Conservation (phyloP, 768 basidiomycete genomes). For the Paxillus ammoniavirescens region DNA sequence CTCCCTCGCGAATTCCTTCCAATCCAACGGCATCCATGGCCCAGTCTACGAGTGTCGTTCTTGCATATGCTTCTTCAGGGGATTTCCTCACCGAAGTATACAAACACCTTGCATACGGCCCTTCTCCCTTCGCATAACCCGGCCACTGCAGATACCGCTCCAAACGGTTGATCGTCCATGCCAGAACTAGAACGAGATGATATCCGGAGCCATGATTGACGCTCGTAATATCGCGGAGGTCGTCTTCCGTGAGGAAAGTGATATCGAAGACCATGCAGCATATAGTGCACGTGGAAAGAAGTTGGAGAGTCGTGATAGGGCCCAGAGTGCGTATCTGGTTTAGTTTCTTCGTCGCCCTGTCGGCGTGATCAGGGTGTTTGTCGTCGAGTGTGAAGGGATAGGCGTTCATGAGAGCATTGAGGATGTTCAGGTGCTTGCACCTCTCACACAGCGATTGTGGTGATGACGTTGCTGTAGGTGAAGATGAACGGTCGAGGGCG, state of each 20-base stretch:
- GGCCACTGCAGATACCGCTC: background rate
- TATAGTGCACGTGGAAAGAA: conserved; percentile 9
- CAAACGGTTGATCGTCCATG: background rate
- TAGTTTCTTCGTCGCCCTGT: conserved; percentile 1
- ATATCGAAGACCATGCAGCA: conserved; percentile 14
- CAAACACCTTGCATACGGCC: conserved; percentile 9
- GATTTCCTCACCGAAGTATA: background rate
- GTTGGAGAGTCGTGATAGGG: background rate
- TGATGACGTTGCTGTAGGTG: background rate
- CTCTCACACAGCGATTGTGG: background rate
- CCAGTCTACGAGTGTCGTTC: background rate
- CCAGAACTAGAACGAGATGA: background rate
- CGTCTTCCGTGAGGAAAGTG: background rate
- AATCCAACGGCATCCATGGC: conserved; percentile 8
- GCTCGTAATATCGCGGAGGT: background rate
- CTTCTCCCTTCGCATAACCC: background rate
- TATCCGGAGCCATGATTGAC: background rate
- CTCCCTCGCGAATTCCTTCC: background rate
- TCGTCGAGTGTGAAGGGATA: conserved; percentile 3
- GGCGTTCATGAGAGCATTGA: background rate
- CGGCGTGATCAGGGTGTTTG: background rate
- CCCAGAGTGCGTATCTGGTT: conserved; percentile 2
- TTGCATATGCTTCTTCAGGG: background rate
- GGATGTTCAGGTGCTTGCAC: background rate
- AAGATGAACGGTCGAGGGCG: background rate